Evolutionary conservation across 805 yeast genomes (phyloP).

Genomic region (Candida silvicultrix): DNA sequence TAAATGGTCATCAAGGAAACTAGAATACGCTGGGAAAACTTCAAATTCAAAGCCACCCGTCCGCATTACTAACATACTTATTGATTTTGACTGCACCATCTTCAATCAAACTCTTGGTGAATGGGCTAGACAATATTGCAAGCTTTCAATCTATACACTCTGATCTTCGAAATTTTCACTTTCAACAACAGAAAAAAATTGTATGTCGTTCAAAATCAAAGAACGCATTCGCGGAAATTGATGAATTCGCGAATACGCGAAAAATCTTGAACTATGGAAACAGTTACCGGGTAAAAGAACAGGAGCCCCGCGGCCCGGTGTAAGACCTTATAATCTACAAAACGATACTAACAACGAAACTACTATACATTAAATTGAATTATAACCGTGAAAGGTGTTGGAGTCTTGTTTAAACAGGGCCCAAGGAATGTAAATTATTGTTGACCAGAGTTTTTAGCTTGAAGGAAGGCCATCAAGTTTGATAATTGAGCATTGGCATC

Average conservation of each 20-base stretch:
- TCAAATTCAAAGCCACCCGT: background rate
- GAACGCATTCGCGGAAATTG: too few relatives aligned
- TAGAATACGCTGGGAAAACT: too few relatives aligned
- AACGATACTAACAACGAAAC: too few relatives aligned
- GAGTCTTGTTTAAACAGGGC: too few relatives aligned
- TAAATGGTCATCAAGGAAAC: too few relatives aligned
- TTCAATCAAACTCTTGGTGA: background rate
- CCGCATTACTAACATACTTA: background rate
- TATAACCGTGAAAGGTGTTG: too few relatives aligned
- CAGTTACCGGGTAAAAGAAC: background rate
- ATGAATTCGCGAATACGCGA: too few relatives aligned
- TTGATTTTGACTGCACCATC: background rate
- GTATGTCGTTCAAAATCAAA: too few relatives aligned
- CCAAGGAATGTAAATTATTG: too few relatives aligned
- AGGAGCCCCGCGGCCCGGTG: too few relatives aligned
- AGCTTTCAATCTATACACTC: background rate
- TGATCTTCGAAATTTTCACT: background rate
- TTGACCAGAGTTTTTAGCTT: constrained; percentile 6
- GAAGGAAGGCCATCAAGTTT: constrained; percentile 35
- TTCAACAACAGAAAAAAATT: background rate
- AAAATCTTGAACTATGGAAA: too few relatives aligned
- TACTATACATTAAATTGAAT: background rate
- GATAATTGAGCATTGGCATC: constrained; percentile 35
- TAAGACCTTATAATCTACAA: too few relatives aligned
- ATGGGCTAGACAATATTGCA: background rate